Evolutionary conservation across 176 grass and related monocot genomes (phyloP), one percentile per base, ranked within the genome.

Genomic region (Oryza glaberrima): DNA sequence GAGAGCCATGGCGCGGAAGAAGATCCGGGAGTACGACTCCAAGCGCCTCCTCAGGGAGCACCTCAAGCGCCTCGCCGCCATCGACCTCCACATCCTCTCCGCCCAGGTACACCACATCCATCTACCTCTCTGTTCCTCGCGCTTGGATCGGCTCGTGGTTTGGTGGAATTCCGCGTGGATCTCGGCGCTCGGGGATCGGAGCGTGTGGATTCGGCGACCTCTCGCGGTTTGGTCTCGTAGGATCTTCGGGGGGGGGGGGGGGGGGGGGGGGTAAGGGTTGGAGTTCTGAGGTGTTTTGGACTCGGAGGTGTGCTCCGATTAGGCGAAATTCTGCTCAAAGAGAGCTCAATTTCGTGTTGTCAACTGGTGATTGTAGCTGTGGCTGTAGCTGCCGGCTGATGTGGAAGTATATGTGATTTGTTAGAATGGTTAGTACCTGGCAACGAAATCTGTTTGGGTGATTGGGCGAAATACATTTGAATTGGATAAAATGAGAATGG

Each of bases 1-100:
- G 30, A 32, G 49, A 36, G 77, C 41, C 15, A 98, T 98, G 95
- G 95, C 95, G 15, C 81, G 95, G 38, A 98, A 98, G 93, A 98
- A 98, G 93, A 98, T 98, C 87, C 76, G 93, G 71, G 95, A 98
- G 90, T 98, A 95, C 93, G 95, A 98, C 76, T 98, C 95, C 26
- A 98, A 98, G 89, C 91, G 91, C 69, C 82, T 95, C 69, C 96
- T 98, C 73, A 82, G 88, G 87, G 89, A 95, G 85, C 93, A 95
- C 86, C 93, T 98, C 73, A 94, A 95, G 88, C 88, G 89, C 87
- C 87, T 98, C 83, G 89, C 87, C 23, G 86, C 44, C 23, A 92
- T 98, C 89, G 93, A 95, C 81, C 93, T 98, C 61, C 83, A 90
- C 64, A 89, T 98, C 91, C 87, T 90, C 82, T 98, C 93, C 17